Evolutionary conservation across 2,329 filamentous ascomycete species (phyloP).

Genomic region (Cordyceps cateniannulata): DNA sequence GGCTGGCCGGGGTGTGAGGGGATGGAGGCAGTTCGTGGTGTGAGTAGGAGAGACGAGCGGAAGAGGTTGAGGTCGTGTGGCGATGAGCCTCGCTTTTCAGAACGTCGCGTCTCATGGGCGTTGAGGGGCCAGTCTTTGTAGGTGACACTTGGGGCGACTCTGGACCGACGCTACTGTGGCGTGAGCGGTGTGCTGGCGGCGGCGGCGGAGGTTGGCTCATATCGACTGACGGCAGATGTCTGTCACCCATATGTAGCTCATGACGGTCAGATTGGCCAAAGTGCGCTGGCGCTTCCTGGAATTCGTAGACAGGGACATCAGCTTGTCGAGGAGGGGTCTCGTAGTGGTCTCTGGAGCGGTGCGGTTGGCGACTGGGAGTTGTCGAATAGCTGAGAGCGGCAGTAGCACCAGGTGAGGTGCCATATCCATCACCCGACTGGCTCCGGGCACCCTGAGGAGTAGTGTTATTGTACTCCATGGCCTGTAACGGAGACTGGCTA

Average conservation of each 20-base stretch:
- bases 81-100: constrained; percentile 51
- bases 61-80: constrained; percentile 43
- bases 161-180: constrained; percentile 38
- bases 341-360: constrained; percentile 29
- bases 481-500: constrained; percentile 47
- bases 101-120: constrained; percentile 54
- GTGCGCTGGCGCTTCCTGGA: constrained; percentile 29
- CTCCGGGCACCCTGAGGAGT: constrained; percentile 30
- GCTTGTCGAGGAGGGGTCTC: constrained; percentile 27
- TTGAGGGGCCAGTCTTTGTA: constrained; percentile 37
- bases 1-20: constrained; percentile 24
- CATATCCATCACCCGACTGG: constrained; percentile 31
- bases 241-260: constrained; percentile 28
- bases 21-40: constrained; percentile 35
- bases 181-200: constrained; percentile 42
- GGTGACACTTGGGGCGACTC: constrained; percentile 33
- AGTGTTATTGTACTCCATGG: constrained; percentile 42
- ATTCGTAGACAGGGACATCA: constrained; percentile 22
- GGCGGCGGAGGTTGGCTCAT: constrained; percentile 48
- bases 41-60: constrained; percentile 47
- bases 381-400: constrained; percentile 15
- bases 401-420: constrained; percentile 26
- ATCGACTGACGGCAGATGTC: constrained; percentile 31
- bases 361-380: constrained; percentile 24
- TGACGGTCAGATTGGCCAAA: constrained; percentile 32